Conservation (phyloP, 352 stramenopile species). For the Pythium grandisporangium region DNA sequence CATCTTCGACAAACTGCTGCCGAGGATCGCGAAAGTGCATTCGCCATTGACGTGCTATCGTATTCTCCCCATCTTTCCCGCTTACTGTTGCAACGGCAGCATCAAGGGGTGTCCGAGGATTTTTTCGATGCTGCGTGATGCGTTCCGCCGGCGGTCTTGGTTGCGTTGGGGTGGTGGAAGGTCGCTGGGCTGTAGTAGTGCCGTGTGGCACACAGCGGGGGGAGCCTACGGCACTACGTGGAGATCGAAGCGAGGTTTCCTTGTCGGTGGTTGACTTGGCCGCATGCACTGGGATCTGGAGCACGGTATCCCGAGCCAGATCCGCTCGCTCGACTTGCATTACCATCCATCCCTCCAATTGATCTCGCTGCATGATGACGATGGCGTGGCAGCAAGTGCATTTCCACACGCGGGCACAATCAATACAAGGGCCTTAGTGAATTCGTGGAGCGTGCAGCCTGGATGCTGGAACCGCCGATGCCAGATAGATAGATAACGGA, state of each 20-base stretch:
- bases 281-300: constrained; percentile 32
- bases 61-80: constrained; percentile 14
- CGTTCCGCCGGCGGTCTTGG: background rate
- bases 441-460: too few relatives aligned
- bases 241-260: constrained; percentile 1
- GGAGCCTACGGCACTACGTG: constrained; percentile 6
- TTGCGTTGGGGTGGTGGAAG: constrained; percentile 8
- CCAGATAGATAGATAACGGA: too few relatives aligned
- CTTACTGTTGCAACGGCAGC: constrained; percentile 1
- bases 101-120: constrained; percentile 4
- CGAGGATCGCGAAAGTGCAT: constrained; percentile 27
- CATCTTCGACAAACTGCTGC: constrained; percentile 21
- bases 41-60: constrained; percentile 35
- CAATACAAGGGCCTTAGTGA: too few relatives aligned
- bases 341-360: constrained; percentile 73
- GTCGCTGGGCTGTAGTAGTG: constrained; percentile 2
- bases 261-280: constrained; percentile 2
- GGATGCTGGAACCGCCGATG: too few relatives aligned
- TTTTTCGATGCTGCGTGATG: background rate
- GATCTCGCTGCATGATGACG: constrained; percentile 54
- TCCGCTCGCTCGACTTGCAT: constrained; percentile 59
- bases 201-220: constrained; percentile 9
- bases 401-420: too few relatives aligned
- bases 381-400: too few relatives aligned
- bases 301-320: constrained; percentile 50